Conservation (phyloP, 495 filamentous ascomycete genomes). For the Aspergillus leporis region DNA sequence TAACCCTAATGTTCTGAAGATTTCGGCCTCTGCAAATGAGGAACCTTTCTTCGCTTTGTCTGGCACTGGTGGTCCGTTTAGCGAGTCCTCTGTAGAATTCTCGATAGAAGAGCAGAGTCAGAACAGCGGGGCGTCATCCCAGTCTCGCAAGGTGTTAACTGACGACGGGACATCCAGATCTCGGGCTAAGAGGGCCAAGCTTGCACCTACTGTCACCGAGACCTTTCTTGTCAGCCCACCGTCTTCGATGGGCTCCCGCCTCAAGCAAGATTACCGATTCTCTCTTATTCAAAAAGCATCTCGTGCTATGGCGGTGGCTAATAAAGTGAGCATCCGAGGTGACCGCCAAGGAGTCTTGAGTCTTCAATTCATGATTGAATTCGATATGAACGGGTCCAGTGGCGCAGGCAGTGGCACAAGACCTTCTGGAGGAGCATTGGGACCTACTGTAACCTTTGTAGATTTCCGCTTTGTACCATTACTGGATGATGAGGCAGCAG, state of each 20-base stretch:
- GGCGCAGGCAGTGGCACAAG: slow-evolving; percentile 13
- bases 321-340: slow-evolving; percentile 86
- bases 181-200: slow-evolving; percentile 47
- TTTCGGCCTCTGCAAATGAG: slow-evolving; percentile 58
- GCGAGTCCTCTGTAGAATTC: slow-evolving; percentile 83
- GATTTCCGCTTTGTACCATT: slow-evolving; percentile 79
- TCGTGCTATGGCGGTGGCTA: slow-evolving; percentile 86
- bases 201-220: slow-evolving; percentile 48
- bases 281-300: slow-evolving; percentile 76
- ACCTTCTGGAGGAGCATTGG: slow-evolving; percentile 1
- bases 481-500: slow-evolving; percentile 60
- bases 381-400: slow-evolving; percentile 44
- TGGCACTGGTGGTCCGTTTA: slow-evolving; percentile 68
- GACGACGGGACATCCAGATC: slow-evolving; percentile 40
- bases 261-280: slow-evolving; percentile 69
- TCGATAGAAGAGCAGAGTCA: slow-evolving; percentile 60
- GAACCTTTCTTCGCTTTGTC: slow-evolving; percentile 75
- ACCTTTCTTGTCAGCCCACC: slow-evolving; percentile 51
- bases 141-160: slow-evolving; percentile 31
- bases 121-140: slow-evolving; percentile 15
- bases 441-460: slow-evolving; percentile 61
- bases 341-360: slow-evolving; percentile 89
- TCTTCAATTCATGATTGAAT: slow-evolving; percentile 94
- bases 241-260: slow-evolving; percentile 39
- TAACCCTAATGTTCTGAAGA: slow-evolving; percentile 59